These are phyloP conservation scores for Huntiella savannae DNA, from an alignment of 2,329 filamentous ascomycete species.

Conservation along the genomic window DNA sequence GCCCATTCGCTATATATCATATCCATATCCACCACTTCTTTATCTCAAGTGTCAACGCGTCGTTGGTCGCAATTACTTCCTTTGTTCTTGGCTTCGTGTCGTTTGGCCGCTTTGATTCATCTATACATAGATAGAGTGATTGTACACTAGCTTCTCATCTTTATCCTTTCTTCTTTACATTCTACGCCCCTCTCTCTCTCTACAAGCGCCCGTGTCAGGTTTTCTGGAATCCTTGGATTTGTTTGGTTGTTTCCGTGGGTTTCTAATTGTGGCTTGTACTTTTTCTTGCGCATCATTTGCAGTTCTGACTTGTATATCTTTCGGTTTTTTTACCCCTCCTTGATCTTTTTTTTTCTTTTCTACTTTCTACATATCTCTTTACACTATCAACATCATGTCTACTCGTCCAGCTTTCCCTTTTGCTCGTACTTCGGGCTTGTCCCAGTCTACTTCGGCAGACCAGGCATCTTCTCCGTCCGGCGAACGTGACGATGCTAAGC, in stretches of 20 bases:
- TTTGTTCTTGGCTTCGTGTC: too few relatives aligned
- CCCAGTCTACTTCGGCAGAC: constrained; percentile 38
- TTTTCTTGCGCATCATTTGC: not conserved
- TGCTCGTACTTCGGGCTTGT: constrained; percentile 41
- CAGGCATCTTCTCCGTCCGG: constrained; percentile 49
- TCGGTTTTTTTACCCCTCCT: not conserved
- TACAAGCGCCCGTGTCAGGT: too few relatives aligned
- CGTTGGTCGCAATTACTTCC: too few relatives aligned
- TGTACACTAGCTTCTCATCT: not conserved
- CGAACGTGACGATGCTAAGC: constrained; percentile 60
- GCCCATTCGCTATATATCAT: not conserved
- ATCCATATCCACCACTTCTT: too few relatives aligned
- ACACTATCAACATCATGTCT: constrained; percentile 27
- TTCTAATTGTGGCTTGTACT: constrained; percentile 1
- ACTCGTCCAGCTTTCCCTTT: constrained; percentile 40
- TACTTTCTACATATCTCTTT: constrained; percentile 1
- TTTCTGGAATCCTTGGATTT: not conserved
- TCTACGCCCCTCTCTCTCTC: too few relatives aligned
- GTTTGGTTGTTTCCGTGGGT: not conserved
- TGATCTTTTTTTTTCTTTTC: not conserved
- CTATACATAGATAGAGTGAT: not conserved
- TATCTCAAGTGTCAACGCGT: too few relatives aligned
- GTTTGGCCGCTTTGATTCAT: too few relatives aligned
- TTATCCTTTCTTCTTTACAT: not conserved
- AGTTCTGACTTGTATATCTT: constrained; percentile 1